A percentile compares a stretch with the other conserved stretches of the same genome.
Conservation (phyloP, 176 grass and related monocot genomes). For the Alopecurus myosuroides region DNA sequence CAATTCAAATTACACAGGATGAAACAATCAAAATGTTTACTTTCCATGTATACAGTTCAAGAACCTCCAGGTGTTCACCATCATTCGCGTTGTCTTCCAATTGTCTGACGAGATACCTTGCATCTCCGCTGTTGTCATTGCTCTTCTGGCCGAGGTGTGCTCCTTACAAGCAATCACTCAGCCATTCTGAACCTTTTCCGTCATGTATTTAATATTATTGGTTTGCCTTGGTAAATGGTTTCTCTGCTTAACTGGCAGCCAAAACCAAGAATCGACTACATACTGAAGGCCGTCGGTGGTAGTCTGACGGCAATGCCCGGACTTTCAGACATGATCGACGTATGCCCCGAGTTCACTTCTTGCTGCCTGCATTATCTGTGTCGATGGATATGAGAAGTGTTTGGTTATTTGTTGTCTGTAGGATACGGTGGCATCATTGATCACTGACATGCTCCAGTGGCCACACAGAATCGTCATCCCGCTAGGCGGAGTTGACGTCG, state of each 20-base stretch:
- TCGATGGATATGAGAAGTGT: neutral
- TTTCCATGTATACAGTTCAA: slow-evolving; percentile 61
- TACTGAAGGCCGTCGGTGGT: slow-evolving; percentile 89
- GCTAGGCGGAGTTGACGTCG: slow-evolving; percentile 73
- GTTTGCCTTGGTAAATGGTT: neutral
- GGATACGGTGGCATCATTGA: slow-evolving; percentile 85
- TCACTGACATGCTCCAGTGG: slow-evolving; percentile 98
- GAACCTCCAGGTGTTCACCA: slow-evolving; percentile 91
- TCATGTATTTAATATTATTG: neutral
- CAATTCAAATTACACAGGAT: neutral
- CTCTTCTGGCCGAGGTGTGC: slow-evolving; percentile 81
- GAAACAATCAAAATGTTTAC: neutral
- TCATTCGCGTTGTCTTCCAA: slow-evolving; percentile 90
- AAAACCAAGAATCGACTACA: slow-evolving; percentile 94
- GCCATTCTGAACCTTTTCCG: neutral
- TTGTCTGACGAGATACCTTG: slow-evolving; percentile 94
- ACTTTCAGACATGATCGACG: slow-evolving; percentile 96
- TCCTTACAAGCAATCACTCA: neutral
- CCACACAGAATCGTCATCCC: slow-evolving; percentile 95
- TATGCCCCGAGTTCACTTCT: slow-evolving; percentile 19
- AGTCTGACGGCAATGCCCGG: slow-evolving; percentile 94
- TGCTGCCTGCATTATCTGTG: neutral
- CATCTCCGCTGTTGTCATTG: slow-evolving; percentile 89
- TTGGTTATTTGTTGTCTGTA: slow-evolving; percentile 22
- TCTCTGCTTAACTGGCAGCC: slow-evolving; percentile 47